Conservation (phyloP, 169 alveolate genomes). For the Plasmodium ovale region DNA sequence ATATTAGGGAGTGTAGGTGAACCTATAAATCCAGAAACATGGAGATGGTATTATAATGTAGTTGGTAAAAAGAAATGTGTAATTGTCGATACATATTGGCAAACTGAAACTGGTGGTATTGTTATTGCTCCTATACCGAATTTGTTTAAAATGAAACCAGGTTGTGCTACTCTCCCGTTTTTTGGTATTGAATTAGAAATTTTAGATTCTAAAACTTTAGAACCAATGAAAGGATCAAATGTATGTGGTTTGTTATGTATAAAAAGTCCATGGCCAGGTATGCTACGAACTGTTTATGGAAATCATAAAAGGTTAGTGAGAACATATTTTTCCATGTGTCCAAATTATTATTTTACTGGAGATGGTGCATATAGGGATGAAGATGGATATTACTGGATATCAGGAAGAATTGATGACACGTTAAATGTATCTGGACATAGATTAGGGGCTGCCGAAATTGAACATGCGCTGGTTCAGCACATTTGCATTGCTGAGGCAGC, state of each 20-base stretch:
- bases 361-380: conserved; percentile 97
- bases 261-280: conserved; percentile 94
- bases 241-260: conserved; percentile 91
- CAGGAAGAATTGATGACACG: conserved; percentile 97
- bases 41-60: conserved; percentile 94
- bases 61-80: conserved; percentile 85
- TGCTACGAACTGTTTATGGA: conserved; percentile 91
- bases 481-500: conserved; percentile 92
- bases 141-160: conserved; percentile 92
- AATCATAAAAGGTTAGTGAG: conserved; percentile 90
- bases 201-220: conserved; percentile 90
- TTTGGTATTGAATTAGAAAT: conserved; percentile 91
- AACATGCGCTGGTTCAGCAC: conserved; percentile 93
- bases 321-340: conserved; percentile 88
- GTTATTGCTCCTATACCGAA: conserved; percentile 94
- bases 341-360: conserved; percentile 94
- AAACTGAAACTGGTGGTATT: conserved; percentile 97
- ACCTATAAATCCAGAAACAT: conserved; percentile 95
- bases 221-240: conserved; percentile 85
- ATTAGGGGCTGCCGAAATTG: conserved; percentile 95
- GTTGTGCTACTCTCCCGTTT: conserved; percentile 93
- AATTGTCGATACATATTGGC: conserved; percentile 97
- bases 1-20: conserved; percentile 94
- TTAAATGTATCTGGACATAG: conserved; percentile 96
- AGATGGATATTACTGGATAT: conserved; percentile 95